phyloP scores from a whole-genome alignment of 1,284 basidiomycete species.

The Sanghuangporus weigelae region DNA sequence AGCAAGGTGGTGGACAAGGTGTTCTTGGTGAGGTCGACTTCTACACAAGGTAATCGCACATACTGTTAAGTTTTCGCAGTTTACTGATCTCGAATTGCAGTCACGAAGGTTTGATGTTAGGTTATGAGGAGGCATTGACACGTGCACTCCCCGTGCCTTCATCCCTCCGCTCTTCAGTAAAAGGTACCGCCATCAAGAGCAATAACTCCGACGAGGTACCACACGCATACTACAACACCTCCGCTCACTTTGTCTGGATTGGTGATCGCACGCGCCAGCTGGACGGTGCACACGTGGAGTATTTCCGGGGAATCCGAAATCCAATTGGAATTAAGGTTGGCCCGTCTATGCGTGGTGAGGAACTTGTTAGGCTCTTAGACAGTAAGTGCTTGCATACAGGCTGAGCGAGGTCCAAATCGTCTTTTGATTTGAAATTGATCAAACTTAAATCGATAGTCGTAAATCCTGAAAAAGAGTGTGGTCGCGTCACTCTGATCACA shows the following conservation, averaged over 20 bases:
- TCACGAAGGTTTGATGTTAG: constrained; percentile 91
- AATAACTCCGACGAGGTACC: constrained; percentile 17
- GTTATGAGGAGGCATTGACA: constrained; percentile 92
- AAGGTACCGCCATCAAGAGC: neutral
- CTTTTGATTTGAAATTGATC: neutral
- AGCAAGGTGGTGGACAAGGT: constrained; percentile 62
- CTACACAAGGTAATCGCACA: constrained; percentile 70
- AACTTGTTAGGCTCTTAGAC: constrained; percentile 78
- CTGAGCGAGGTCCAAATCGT: neutral
- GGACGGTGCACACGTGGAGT: constrained; percentile 92
- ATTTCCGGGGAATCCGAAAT: constrained; percentile 91
- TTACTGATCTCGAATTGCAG: constrained; percentile 33
- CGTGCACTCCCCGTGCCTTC: constrained; percentile 47
- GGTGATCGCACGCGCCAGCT: constrained; percentile 95
- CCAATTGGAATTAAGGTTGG: constrained; percentile 98
- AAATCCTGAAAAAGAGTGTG: constrained; percentile 79
- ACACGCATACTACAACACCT: constrained; percentile 76
- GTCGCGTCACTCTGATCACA: constrained; percentile 87
- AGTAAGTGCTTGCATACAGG: constrained; percentile 41
- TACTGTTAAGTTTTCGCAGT: neutral
- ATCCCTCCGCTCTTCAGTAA: constrained; percentile 13
- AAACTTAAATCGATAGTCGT: constrained; percentile 49
- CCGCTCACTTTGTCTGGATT: constrained; percentile 95
- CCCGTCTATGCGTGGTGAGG: constrained; percentile 76
- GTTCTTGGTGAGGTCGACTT: constrained; percentile 90